Conservation (phyloP, 1,284 basidiomycete genomes). For the Cryptococcus deneoformans region DNA sequence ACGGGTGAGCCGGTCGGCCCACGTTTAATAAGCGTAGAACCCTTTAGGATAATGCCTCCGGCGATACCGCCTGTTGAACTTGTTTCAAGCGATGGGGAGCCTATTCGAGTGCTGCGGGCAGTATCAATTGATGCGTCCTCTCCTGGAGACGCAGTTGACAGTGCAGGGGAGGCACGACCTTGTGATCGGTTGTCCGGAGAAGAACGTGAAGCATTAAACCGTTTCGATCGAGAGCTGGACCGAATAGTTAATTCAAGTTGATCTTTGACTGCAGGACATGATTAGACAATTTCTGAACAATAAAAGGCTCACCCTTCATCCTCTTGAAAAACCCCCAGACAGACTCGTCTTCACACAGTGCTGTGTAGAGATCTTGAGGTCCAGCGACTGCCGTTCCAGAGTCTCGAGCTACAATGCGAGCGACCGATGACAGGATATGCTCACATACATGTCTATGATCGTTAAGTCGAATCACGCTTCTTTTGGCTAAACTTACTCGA, state of each 20-base stretch:
- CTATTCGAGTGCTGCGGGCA: not conserved
- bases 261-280: constrained; percentile 24
- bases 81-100: constrained; percentile 6
- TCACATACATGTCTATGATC: constrained; percentile 60
- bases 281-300: not conserved
- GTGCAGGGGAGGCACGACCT: constrained; percentile 7
- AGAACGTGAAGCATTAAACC: constrained; percentile 8
- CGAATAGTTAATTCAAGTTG: constrained; percentile 27
- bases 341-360: constrained; percentile 80
- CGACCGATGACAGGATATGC: constrained; percentile 68
- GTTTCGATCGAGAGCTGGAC: constrained; percentile 10
- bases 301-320: constrained; percentile 66
- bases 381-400: constrained; percentile 66
- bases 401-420: constrained; percentile 71
- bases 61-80: constrained; percentile 8
- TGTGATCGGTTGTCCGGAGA: constrained; percentile 6
- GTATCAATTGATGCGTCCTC: constrained; percentile 6
- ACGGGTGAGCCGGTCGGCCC: constrained; percentile 12
- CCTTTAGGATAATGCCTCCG: constrained; percentile 12
- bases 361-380: constrained; percentile 74
- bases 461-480: constrained; percentile 3
- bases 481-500: constrained; percentile 63
- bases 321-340: constrained; percentile 81
- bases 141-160: constrained; percentile 15
- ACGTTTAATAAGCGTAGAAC: constrained; percentile 11